A percentile compares a stretch with the other conserved stretches of the same genome.
phyloP scores from a whole-genome alignment of 2,329 filamentous ascomycete genomes.

The Metarhizium brunneum region DNA sequence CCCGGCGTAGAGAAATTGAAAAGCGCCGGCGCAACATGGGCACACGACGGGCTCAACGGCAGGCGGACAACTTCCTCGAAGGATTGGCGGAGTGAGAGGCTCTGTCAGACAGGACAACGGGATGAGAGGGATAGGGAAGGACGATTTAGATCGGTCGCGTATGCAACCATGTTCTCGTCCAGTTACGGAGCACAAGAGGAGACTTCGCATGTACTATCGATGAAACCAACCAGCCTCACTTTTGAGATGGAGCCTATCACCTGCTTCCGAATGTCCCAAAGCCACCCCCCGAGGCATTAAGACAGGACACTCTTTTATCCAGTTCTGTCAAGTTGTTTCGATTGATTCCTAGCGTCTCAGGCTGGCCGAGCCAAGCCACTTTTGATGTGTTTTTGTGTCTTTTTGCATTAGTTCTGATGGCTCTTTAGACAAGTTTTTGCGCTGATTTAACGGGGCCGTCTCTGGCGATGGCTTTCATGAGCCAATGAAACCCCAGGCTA shows the following conservation, averaged over 20 bases:
- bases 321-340: neutral
- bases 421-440: neutral
- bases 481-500: neutral
- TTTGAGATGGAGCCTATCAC: neutral
- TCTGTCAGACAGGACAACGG: neutral
- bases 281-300: neutral
- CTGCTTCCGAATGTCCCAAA: neutral
- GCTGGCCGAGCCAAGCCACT: neutral
- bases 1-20: slow-evolving; percentile 55
- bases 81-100: slow-evolving; percentile 28
- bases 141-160: no score
- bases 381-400: no score
- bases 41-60: slow-evolving; percentile 50
- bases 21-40: slow-evolving; percentile 53
- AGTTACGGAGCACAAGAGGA: neutral
- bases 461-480: neutral
- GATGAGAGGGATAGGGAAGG: no score
- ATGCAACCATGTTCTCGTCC: no score
- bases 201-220: neutral
- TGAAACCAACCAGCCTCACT: neutral
- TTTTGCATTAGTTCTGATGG: neutral
- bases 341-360: neutral
- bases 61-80: slow-evolving; percentile 65
- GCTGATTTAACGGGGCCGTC: neutral
- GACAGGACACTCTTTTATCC: no score